These are phyloP conservation scores for Protomyces pachydermus DNA, from an alignment of 1,139 yeast genomes.

Conservation along the genomic window DNA sequence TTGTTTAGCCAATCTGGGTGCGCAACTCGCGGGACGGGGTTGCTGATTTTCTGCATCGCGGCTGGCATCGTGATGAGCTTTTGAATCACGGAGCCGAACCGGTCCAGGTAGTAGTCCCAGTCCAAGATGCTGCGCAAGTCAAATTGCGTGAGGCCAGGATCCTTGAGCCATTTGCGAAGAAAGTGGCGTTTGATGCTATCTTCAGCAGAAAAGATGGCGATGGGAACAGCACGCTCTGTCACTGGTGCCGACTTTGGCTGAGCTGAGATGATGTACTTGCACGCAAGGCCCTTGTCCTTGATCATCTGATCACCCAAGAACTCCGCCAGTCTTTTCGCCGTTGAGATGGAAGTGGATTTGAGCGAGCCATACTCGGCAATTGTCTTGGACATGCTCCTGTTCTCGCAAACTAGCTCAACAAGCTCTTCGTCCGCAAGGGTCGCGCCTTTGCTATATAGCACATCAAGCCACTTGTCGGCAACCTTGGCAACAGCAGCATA, in stretches of 20 bases:
- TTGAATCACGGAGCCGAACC: slow-evolving; percentile 88
- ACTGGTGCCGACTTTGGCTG: slow-evolving; percentile 84
- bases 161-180: slow-evolving; percentile 81
- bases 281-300: slow-evolving; percentile 91
- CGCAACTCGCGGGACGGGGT: slow-evolving; percentile 90
- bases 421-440: slow-evolving; percentile 91
- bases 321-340: slow-evolving; percentile 89
- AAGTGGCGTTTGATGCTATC: slow-evolving; percentile 54
- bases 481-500: slow-evolving; percentile 85
- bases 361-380: slow-evolving; percentile 83
- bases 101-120: slow-evolving; percentile 87
- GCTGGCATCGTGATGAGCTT: slow-evolving; percentile 97
- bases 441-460: slow-evolving; percentile 77
- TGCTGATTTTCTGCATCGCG: slow-evolving; percentile 79
- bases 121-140: slow-evolving; percentile 88
- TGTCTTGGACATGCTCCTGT: slow-evolving; percentile 90
- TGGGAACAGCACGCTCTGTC: slow-evolving; percentile 94
- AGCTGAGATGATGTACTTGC: slow-evolving; percentile 85
- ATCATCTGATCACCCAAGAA: slow-evolving; percentile 97
- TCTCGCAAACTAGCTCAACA: slow-evolving; percentile 91
- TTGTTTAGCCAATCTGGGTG: slow-evolving; percentile 92
- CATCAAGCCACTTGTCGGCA: slow-evolving; percentile 95
- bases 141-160: slow-evolving; percentile 68
- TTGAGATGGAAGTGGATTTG: slow-evolving; percentile 91
- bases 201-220: slow-evolving; percentile 89